Conservation (phyloP, 768 basidiomycete species). For the Sistotremastrum niveocremeum region DNA sequence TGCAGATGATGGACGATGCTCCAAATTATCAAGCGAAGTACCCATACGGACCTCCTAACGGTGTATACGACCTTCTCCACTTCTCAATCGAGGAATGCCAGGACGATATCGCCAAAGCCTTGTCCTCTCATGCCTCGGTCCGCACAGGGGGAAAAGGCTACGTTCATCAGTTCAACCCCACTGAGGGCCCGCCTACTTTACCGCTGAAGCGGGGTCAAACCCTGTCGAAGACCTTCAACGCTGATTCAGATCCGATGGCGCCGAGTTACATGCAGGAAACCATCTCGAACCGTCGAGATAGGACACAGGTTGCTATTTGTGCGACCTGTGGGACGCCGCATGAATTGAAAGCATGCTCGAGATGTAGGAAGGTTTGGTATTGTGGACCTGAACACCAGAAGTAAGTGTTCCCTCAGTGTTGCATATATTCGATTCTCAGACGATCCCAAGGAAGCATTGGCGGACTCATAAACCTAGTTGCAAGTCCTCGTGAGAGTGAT, state of each 20-base stretch:
- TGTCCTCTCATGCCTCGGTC: conserved; percentile 15
- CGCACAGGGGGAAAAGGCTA: conserved; percentile 13
- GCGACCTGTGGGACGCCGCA: conserved; percentile 19
- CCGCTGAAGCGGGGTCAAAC: conserved; percentile 6
- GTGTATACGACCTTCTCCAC: too few species aligned
- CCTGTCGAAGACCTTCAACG: conserved; percentile 9
- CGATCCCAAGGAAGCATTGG: neutral
- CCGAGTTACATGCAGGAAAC: conserved; percentile 17
- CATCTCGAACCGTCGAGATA: conserved; percentile 12
- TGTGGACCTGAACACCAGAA: conserved; percentile 14
- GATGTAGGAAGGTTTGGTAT: conserved; percentile 14
- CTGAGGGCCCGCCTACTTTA: conserved; percentile 2
- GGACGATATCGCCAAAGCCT: conserved; percentile 8
- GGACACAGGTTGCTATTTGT: conserved; percentile 13
- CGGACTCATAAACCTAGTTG: too few species aligned
- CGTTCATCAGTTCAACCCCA: conserved; percentile 13
- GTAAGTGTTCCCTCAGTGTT: neutral
- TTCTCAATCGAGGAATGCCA: too few species aligned
- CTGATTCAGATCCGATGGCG: conserved; percentile 4
- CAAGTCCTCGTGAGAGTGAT: too few species aligned
- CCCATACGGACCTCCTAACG: too few species aligned
- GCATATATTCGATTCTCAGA: neutral
- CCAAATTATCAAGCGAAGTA: too few species aligned
- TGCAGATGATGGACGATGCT: conserved; percentile 9
- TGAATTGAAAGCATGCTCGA: conserved; percentile 15